Base-by-base conservation (phyloP, 805 yeast genomes). In the Wickerhamiella alocasiicola region DNA sequence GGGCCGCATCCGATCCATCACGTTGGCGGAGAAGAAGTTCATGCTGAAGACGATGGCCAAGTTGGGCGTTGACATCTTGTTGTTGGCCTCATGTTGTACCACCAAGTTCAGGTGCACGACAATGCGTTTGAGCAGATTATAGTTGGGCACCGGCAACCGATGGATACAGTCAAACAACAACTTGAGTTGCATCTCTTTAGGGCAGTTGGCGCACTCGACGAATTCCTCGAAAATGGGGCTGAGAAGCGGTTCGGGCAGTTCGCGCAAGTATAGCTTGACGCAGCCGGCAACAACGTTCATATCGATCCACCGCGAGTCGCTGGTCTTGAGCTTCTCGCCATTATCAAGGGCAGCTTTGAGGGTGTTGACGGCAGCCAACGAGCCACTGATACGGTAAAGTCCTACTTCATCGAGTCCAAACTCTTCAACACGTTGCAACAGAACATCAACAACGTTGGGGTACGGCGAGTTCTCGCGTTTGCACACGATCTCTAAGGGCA, bases 401-500 rank as follows among this genome's bases (percentile, higher is more conserved):
- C 97, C 97, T 41, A 83, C 81, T 55, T 87, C 96, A 49, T 83
- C 85, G 21, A 88, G 57, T 0, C 97, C 95, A 41, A 87, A 72
- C n/a, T 66, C 61, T 57, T 88, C 97, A 48, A 88, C 81, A 49
- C 79, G 91, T 34, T 68, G 68, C 49, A 85, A 66, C 32, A 88
- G 61, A 43, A 69, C 68, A 26, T 69, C 74, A 43, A 87, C 74
- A 31, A 87, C 72, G 5, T 55, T 60, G 1, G 97, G 97, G 24
- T 76, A 63, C 2, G 60, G 46, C 0, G 74, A 61, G 7, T 70
- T 63, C 49, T 84, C 94, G 38, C 94, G 66, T 41, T 66, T 71
- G 56, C 95, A 84, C 3, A 85, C 72, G 47, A 74, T 74, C 25
- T 68, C 72, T 26, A 88, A 64, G 2, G 97, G 95, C 34, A 85